Evolutionary conservation across 345 rosid species (phyloP), one percentile per base, ranked within the genome.

Genomic region (Arabidopsis suecica): DNA sequence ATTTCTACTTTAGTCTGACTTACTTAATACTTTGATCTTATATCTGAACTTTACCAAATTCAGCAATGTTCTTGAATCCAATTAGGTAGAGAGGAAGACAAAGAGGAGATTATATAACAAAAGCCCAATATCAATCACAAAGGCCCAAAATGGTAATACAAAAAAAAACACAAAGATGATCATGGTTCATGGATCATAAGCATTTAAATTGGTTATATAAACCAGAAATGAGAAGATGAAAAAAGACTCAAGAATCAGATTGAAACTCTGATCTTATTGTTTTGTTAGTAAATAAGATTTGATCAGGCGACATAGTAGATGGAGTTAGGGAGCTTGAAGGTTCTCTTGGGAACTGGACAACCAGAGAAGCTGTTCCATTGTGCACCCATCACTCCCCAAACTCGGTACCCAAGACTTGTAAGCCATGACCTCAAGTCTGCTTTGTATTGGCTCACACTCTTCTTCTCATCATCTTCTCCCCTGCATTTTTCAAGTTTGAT

Each of bases 281-380:
- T 69, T 74, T 5, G 67, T 68, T 40, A 60, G 56, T 51, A 33
- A 30, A 61, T 3, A 70, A 34, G 62, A 42, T 60, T 25, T 36
- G 56, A 78, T 80, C 47, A 77, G 5, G 86, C 76, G n/a, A 86
- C 25, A 70, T 86, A 88, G 79, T 93, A 90, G 53, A 88, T 81
- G 54, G 97, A 88, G 79, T 93, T 93, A 25, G 96, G 98, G 20
- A 93, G 87, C 88, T 93, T 93, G 86, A 93, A 93, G 45, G 91
- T 84, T 77, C 96, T 87, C 75, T 78, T 81, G 50, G 93, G 88
- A 66, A 25, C 49, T 3, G 97, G 96, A 42, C 83, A 88, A 18
- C 98, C 98, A 2, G 78, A 73, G 30, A 93, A 68, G 47, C 96
- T 87, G 86, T 88, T 90, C 90, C 89, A 89, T 34, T 91, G 98